Evolutionary conservation across 129 eudicot genomes (phyloP).

Genomic region (Apium graveolens): DNA sequence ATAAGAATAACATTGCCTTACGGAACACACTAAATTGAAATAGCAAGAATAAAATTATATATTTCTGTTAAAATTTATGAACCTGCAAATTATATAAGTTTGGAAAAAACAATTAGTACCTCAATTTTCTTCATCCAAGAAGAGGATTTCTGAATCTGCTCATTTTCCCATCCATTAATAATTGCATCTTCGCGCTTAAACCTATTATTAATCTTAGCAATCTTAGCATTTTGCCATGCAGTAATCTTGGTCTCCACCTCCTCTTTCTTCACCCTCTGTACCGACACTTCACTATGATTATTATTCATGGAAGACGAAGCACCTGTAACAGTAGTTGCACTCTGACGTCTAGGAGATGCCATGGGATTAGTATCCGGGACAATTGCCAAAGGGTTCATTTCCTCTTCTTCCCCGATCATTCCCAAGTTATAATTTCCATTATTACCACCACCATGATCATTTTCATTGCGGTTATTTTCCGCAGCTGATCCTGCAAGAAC

Average conservation of each 20-base stretch:
- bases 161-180: constrained; percentile 79
- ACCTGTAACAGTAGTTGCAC: background rate
- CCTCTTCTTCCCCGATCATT: constrained; percentile 67
- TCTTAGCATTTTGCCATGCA: constrained; percentile 90
- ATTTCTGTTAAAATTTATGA: background rate
- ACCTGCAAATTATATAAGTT: background rate
- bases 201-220: constrained; percentile 78
- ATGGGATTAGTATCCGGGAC: constrained; percentile 53
- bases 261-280: constrained; percentile 74
- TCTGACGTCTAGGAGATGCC: constrained; percentile 21
- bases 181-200: constrained; percentile 80
- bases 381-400: constrained; percentile 77
- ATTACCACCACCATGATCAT: constrained; percentile 17
- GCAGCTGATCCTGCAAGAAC: constrained; percentile 65
- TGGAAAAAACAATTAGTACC: constrained; percentile 25
- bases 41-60: background rate
- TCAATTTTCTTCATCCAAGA: constrained; percentile 90
- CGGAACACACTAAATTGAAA: background rate
- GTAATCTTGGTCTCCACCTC: constrained; percentile 74
- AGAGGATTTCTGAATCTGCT: constrained; percentile 62
- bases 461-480: constrained; percentile 28
- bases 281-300: constrained; percentile 27
- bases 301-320: background rate
- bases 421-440: constrained; percentile 32
- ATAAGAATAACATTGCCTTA: background rate